These are phyloP conservation scores for Amanita jacksonii DNA, from an alignment of 768 basidiomycete genomes.

Conservation along the genomic window DNA sequence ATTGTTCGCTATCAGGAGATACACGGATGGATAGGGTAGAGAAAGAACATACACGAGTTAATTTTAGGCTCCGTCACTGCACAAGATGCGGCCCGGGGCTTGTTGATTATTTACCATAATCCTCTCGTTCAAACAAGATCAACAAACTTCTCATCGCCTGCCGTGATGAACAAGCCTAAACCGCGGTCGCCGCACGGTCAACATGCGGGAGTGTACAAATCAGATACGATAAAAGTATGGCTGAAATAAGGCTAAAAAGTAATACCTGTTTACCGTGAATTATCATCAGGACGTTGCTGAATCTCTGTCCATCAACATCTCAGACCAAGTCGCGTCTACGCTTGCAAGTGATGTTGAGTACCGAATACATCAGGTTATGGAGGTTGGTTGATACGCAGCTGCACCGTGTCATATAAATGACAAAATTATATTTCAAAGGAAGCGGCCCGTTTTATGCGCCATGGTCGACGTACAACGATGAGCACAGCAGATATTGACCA, in stretches of 20 bases:
- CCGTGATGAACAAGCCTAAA: conserved; percentile 37
- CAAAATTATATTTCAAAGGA: conserved; percentile 45
- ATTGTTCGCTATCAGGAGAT: too few relatives aligned
- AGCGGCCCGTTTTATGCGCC: conserved; percentile 94
- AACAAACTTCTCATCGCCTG: neutral
- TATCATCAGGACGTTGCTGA: conserved; percentile 79
- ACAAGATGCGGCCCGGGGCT: too few relatives aligned
- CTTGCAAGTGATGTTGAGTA: conserved; percentile 97
- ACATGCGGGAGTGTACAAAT: conserved; percentile 54
- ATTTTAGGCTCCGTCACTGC: too few relatives aligned
- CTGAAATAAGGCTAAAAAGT: neutral
- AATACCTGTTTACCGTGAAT: conserved; percentile 7
- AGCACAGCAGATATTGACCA: conserved; percentile 88
- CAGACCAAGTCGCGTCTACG: conserved; percentile 71
- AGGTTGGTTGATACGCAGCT: conserved; percentile 37
- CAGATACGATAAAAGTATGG: conserved; percentile 52
- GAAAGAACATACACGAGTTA: too few relatives aligned
- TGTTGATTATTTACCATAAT: neutral
- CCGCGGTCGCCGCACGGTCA: conserved; percentile 34
- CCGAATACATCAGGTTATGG: conserved; percentile 88
- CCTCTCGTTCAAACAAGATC: neutral
- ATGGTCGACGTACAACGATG: conserved; percentile 84
- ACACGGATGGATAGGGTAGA: too few relatives aligned
- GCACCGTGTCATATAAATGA: neutral
- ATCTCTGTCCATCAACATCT: conserved; percentile 68